Percentiles rank a stretch among this genome's conserved stretches.
Conservation (phyloP, 495 filamentous ascomycete genomes). For the Oleoguttula mirabilis region DNA sequence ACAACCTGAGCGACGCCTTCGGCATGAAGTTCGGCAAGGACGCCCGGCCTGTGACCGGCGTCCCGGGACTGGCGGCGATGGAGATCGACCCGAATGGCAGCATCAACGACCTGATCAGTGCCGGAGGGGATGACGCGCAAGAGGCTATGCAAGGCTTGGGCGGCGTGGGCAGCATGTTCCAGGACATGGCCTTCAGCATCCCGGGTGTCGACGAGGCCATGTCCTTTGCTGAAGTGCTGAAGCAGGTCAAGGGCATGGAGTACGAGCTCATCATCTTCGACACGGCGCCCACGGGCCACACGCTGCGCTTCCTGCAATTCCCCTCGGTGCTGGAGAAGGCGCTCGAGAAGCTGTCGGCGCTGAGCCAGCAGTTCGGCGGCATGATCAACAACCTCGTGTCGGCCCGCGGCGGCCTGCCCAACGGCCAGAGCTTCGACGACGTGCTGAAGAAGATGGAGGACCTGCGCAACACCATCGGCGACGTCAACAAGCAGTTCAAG, state of each 20-base stretch:
- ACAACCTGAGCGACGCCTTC: conserved; percentile 97
- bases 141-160: conserved; percentile 51
- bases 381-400: conserved; percentile 91
- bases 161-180: conserved; percentile 63
- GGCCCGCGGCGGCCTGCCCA: conserved; percentile 68
- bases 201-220: conserved; percentile 98
- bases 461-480: conserved; percentile 79
- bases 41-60: conserved; percentile 81
- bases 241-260: conserved; percentile 97
- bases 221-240: conserved; percentile 97
- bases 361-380: conserved; percentile 87
- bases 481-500: conserved; percentile 98
- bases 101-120: conserved; percentile 84
- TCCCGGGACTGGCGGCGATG: conserved; percentile 92
- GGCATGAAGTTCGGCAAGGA: conserved; percentile 99
- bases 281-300: conserved; percentile 97
- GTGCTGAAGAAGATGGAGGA: conserved; percentile 89
- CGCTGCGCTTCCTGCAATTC: conserved; percentile 96
- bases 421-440: conserved; percentile 80
- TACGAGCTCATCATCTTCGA: conserved; percentile 99
- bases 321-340: conserved; percentile 97
- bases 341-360: conserved; percentile 86
- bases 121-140: conserved; percentile 61
- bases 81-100: conserved; percentile 98
- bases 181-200: conserved; percentile 65